Conservation (phyloP, 331 rosid genomes). For the Pyracantha coccinea region DNA sequence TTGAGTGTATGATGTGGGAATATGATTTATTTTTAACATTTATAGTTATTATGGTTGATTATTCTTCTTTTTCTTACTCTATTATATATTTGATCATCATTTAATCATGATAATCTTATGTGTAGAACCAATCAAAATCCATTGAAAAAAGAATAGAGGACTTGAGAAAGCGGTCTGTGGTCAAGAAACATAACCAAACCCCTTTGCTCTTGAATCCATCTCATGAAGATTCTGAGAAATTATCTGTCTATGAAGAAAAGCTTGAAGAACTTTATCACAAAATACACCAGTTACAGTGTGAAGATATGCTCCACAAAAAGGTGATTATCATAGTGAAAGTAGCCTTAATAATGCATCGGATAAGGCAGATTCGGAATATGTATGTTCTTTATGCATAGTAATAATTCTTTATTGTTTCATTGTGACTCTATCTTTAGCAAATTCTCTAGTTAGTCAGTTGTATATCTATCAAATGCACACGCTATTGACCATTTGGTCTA, state of each 20-base stretch:
- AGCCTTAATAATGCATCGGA: not conserved
- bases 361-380: not conserved
- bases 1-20: not conserved
- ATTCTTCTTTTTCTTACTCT: not conserved
- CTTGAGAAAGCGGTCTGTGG: slow-evolving; percentile 29
- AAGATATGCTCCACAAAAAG: slow-evolving; percentile 51
- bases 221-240: slow-evolving; percentile 24
- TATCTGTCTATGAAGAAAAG: slow-evolving; percentile 54
- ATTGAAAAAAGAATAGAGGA: slow-evolving; percentile 43
- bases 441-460: not conserved
- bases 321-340: slow-evolving; percentile 13
- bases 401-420: not conserved
- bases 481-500: not conserved
- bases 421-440: not conserved
- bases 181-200: slow-evolving; percentile 25
- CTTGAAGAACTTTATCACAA: slow-evolving; percentile 51
- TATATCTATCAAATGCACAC: not conserved
- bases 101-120: slow-evolving; percentile 24
- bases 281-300: slow-evolving; percentile 65
- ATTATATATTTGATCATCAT: slow-evolving; percentile 1
- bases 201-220: slow-evolving; percentile 36
- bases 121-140: slow-evolving; percentile 59
- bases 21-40: not conserved
- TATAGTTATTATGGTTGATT: not conserved
- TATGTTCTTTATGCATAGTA: not conserved